Base-by-base conservation (phyloP, 2,329 filamentous ascomycete species). In the Biscogniauxia sp. region DNA sequence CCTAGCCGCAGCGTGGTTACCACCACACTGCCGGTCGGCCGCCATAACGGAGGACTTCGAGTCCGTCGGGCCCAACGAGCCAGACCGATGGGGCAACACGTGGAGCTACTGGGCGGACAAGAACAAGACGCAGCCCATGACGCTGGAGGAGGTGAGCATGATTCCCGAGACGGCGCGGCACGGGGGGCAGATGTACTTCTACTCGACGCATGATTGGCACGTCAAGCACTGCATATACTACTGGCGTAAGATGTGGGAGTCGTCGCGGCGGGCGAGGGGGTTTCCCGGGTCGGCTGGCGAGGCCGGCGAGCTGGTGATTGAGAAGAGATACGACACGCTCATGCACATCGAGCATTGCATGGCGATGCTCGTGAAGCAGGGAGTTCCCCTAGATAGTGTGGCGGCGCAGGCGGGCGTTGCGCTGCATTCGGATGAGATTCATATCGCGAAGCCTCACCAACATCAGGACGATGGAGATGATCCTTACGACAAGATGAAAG, bases 1-100 rank as follows among this genome's bases (percentile, higher is more conserved):
- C 5, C 64, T 77, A 15, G 66, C 73, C 0, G 67, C 72, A 3
- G 68, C 74, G 9, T 77, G 74, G 75, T 67, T 77, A 1, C 75
- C 73, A 3, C 59, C 63, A 0, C 63, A 73, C 23, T 77, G 75
- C 57, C 69, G 67, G 13, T 73, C 76, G 59, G 64, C 72, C 9
- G 71, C 73, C 26, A 66, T 76, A 3, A 73, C 71, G 0, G 65
- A 65, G 1, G 68, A 74, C 56, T 77, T 76, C 55, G 70, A 76
- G 1, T 56, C 41, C 0, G 54, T 70, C 2, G 73, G 74, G 0
- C 68, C 70, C 1, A 69, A 69, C 7, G 20, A 53, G 51, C 61
- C 69, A 1, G 60, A 72, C 26, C 11, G 3, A 28, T 37, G 23
- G 53, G 53, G 26, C 25, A 73, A 73, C 7, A 59, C 59, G 4